Percentiles rank a stretch among this genome's conserved stretches.
phyloP scores from a whole-genome alignment of 1,139 yeast genomes.

The Magnusiomyces sp. region DNA sequence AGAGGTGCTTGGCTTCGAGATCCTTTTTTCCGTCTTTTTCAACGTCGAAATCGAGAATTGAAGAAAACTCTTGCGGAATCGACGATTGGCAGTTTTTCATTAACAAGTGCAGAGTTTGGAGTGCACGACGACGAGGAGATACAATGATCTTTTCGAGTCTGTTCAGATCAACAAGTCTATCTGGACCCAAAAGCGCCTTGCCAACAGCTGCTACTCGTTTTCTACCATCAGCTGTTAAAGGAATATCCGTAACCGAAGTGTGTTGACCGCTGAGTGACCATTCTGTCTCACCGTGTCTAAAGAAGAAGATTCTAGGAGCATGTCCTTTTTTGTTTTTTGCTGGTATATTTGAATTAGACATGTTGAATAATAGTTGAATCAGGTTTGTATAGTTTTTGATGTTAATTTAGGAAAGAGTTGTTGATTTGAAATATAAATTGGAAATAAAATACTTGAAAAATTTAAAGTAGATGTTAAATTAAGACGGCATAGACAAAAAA shows the following conservation, averaged over 20 bases:
- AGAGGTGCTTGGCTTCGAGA: constrained; percentile 1
- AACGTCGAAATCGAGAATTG: constrained; percentile 9
- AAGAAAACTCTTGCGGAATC: no score
- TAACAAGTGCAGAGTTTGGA: constrained; percentile 56
- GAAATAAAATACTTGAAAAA: no score
- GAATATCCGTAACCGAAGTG: constrained; percentile 76
- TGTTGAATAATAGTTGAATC: no score
- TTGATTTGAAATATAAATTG: no score
- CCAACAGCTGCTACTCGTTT: constrained; percentile 72
- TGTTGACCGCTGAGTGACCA: constrained; percentile 94
- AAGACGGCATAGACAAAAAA: no score
- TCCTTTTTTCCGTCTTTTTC: constrained; percentile 12
- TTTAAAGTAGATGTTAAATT: no score
- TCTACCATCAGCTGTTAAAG: constrained; percentile 70
- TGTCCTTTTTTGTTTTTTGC: neutral
- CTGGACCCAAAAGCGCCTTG: constrained; percentile 52
- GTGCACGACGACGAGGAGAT: constrained; percentile 78
- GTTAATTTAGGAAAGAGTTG: no score
- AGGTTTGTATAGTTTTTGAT: no score
- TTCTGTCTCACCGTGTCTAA: constrained; percentile 88
- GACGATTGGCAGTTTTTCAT: constrained; percentile 39
- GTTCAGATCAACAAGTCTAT: constrained; percentile 52
- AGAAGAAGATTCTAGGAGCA: constrained; percentile 69
- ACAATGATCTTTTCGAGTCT: constrained; percentile 56
- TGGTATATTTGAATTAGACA: no score